Base-by-base conservation (phyloP, 2,329 filamentous ascomycete species). In the Graphilbum ipis-grandicollis region DNA sequence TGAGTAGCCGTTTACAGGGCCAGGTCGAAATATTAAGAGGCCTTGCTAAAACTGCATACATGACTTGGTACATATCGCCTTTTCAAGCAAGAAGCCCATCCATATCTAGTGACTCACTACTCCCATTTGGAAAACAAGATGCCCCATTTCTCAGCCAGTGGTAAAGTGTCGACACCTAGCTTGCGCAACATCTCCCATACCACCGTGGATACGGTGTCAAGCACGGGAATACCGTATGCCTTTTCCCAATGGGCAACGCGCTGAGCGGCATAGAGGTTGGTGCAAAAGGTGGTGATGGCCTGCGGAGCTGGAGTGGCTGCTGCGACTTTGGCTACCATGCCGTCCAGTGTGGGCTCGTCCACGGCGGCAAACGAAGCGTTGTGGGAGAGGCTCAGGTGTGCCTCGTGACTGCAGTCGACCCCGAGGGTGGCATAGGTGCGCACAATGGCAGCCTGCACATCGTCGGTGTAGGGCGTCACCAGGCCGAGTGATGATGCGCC, bases 131-230 rank as follows among this genome's bases (percentile, higher is more conserved):
- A 23, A 23, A 28, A 28, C 6, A 28, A 13, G 8, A 28, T 13
- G 8, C 26, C 26, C 26, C 26, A 28, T 13, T 7, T 13, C 5
- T 28, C 26, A 4, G 26, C 26, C 26, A 28, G 14, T 5, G 26
- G 26, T 5, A 13, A 5, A 5, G 26, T 28, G 14, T 28, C 26
- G 5, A 28, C 26, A 13, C 14, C 26, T 7, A 28, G 14, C 9
- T 13, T 7, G 8, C 26, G 9, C 9, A 28, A 13, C 52, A 59
- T 56, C 38, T 57, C 56, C 53, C 54, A 58, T 3, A 62, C 43
- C 4, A 61, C 56, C 1, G 57, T 60, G 0, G 54, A 51, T 9
- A 63, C 56, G 1, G 56, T 58, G 47, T 63, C 60, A 17, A 60
- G 49, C 5, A 62, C 55, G 3, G 49, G 46, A 4, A 61, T 34